These are phyloP conservation scores for Metschnikowia kunwiensis DNA, from an alignment of 805 yeast genomes.

Conservation along the genomic window DNA sequence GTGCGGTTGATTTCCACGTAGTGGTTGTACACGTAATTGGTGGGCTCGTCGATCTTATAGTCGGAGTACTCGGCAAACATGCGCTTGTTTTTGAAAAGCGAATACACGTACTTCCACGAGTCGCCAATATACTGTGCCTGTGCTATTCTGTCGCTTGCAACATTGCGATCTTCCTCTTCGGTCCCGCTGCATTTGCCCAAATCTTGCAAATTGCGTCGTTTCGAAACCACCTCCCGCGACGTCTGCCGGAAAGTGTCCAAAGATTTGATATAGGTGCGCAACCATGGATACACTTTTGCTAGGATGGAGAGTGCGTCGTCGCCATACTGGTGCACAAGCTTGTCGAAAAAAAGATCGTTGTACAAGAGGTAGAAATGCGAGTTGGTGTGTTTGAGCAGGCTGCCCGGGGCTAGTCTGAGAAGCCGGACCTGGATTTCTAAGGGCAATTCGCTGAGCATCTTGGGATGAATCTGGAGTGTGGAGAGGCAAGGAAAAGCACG, in stretches of 20 bases:
- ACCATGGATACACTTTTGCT: constrained; percentile 38
- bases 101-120: constrained; percentile 54
- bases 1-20: constrained; percentile 49
- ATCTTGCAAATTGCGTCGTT: constrained; percentile 17
- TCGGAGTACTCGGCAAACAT: constrained; percentile 48
- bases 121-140: constrained; percentile 37
- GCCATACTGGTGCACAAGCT: constrained; percentile 36
- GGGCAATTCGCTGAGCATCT: constrained; percentile 31
- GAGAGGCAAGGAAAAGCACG: constrained; percentile 4
- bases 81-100: constrained; percentile 49
- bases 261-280: constrained; percentile 36
- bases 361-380: constrained; percentile 47
- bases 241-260: constrained; percentile 34
- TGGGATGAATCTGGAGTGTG: constrained; percentile 1
- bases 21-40: constrained; percentile 41
- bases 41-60: constrained; percentile 47
- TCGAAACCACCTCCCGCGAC: constrained; percentile 27
- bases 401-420: constrained; percentile 30
- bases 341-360: constrained; percentile 47
- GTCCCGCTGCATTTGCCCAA: background rate
- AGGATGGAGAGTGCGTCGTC: constrained; percentile 31
- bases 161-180: background rate
- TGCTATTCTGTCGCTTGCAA: background rate
- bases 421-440: constrained; percentile 42
- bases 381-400: constrained; percentile 33